Percentiles rank a stretch among this genome's conserved stretches.
Evolutionary conservation across 2,329 filamentous ascomycete genomes (phyloP).

Genomic region (Dactylonectria macrodidyma): DNA sequence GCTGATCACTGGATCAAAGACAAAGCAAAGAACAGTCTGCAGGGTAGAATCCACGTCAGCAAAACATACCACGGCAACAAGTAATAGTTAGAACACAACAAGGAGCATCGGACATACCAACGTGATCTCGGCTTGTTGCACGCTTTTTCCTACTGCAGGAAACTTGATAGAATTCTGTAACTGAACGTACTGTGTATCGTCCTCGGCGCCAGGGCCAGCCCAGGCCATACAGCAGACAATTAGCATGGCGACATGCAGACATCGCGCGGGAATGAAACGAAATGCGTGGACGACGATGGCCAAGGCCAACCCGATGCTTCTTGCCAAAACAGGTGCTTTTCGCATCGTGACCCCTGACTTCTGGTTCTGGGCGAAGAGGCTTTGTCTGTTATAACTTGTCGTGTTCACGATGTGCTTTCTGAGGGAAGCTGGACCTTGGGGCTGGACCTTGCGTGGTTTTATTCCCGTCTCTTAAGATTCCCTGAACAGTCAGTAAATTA

Average conservation of each 20-base stretch:
- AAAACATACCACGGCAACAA: not conserved
- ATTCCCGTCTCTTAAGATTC: not conserved
- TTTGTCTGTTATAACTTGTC: not conserved
- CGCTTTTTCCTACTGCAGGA: not conserved
- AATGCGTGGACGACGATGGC: not conserved
- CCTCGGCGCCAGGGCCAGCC: not conserved
- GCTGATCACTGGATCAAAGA: not conserved
- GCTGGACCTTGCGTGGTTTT: not conserved
- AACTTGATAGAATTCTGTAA: not conserved
- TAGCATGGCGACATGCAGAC: not conserved
- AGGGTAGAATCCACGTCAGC: not conserved
- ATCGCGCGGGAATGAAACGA: not conserved
- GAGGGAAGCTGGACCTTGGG: not conserved
- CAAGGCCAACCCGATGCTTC: not conserved
- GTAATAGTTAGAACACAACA: not conserved
- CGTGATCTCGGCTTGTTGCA: not conserved
- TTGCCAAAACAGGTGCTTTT: not conserved
- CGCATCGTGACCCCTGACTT: not conserved
- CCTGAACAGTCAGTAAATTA: not conserved
- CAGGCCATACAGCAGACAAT: not conserved
- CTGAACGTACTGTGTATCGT: not conserved
- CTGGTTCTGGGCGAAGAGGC: not conserved
- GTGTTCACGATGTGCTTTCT: not conserved
- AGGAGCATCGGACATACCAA: not conserved
- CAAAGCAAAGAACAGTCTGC: not conserved